Evolutionary conservation across 225 moss, liverwort and hornwort species (phyloP).

Genomic region (Anthoceros angustus): DNA sequence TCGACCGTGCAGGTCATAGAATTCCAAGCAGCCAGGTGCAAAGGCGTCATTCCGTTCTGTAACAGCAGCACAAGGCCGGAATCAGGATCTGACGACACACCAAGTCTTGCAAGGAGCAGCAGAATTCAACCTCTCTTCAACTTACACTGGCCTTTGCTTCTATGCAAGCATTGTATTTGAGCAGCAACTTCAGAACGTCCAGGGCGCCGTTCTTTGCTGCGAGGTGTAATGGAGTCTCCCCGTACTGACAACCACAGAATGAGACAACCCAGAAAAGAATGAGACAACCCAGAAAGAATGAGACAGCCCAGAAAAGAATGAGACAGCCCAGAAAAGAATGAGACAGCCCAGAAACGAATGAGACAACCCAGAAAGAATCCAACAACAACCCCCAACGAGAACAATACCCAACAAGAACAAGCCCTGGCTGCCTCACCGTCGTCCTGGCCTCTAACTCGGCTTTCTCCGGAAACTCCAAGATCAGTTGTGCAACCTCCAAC

Average conservation of each 20-base stretch:
- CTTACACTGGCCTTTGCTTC: conserved; percentile 34
- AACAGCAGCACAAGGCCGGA: background rate
- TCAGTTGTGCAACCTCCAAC: conserved; percentile 18
- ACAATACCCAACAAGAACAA: background rate
- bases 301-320: background rate
- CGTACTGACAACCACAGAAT: conserved; percentile 17
- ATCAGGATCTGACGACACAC: background rate
- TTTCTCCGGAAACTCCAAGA: conserved; percentile 27
- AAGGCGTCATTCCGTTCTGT: conserved; percentile 40
- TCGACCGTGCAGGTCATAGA: conserved; percentile 22
- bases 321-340: background rate
- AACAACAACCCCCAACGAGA: background rate
- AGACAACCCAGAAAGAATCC: background rate
- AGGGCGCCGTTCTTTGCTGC: conserved; percentile 32
- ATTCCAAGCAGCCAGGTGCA: conserved; percentile 36
- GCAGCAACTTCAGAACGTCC: conserved; percentile 23
- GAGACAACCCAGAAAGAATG: background rate
- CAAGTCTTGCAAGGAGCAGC: background rate
- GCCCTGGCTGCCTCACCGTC: conserved; percentile 13
- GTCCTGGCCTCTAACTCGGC: conserved; percentile 26
- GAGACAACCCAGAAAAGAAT: background rate
- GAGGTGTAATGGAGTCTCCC: conserved; percentile 34
- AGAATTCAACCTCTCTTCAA: background rate
- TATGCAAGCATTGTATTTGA: conserved; percentile 25
- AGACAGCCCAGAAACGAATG: background rate